phyloP scores from a whole-genome alignment of 2,329 filamentous ascomycete species.

The Monosporascus sp. region DNA sequence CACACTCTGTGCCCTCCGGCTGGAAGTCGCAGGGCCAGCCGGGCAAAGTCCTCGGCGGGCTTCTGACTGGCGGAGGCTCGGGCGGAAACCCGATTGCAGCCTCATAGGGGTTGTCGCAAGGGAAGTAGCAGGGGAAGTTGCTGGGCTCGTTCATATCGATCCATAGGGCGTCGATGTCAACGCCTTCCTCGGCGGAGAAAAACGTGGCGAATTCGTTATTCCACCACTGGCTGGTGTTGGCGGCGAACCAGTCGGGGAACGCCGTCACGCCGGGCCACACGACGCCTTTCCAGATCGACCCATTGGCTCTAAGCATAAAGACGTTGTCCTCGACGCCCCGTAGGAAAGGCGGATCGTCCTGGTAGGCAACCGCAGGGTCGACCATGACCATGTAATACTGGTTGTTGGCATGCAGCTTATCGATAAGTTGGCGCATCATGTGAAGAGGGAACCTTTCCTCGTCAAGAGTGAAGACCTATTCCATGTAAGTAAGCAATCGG shows the following conservation, averaged over 20 bases:
- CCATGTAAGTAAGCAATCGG: conserved; percentile 6
- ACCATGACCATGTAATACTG: conserved; percentile 77
- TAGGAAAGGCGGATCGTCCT: conserved; percentile 38
- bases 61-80: conserved; percentile 55
- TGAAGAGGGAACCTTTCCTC: conserved; percentile 56
- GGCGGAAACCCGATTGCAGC: conserved; percentile 49
- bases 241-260: conserved; percentile 73
- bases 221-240: conserved; percentile 63
- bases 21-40: conserved; percentile 67
- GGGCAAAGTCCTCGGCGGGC: conserved; percentile 58
- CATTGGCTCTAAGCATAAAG: conserved; percentile 49
- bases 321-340: conserved; percentile 37
- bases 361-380: conserved; percentile 58
- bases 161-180: conserved; percentile 75
- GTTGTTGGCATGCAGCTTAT: conserved; percentile 59
- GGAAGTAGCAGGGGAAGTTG: conserved; percentile 45
- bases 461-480: conserved; percentile 57
- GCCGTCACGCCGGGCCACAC: conserved; percentile 73
- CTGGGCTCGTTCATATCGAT: conserved; percentile 63
- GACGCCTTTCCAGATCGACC: conserved; percentile 54
- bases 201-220: conserved; percentile 60
- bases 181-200: conserved; percentile 57
- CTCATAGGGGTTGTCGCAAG: conserved; percentile 44
- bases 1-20: conserved; percentile 40
- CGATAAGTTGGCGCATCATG: conserved; percentile 60